Evolutionary conservation across 192 early-diverging fungal genomes (phyloP), one percentile per base, ranked within the genome.

Genomic region (Chytriomyces sp.): DNA sequence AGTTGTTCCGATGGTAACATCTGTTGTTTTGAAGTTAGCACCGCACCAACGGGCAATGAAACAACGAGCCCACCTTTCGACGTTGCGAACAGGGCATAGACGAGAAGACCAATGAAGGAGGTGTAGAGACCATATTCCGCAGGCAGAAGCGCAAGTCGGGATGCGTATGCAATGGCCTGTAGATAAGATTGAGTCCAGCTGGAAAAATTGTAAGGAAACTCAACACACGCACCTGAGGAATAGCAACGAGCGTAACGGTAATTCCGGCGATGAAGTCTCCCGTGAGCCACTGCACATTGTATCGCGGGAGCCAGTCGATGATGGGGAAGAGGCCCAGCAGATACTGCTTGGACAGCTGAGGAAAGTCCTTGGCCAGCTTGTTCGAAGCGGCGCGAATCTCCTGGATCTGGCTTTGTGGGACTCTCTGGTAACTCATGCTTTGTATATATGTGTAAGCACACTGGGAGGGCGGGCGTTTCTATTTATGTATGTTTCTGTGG

Each of bases 61-160:
- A 35, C 35, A 35, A 35, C 35, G 35, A 35, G 35, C 2, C 2
- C 85, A 69, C 86, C 89, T 77, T 93, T 92, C 43, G 89, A 88
- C 0, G 94, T 95, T 16, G 91, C 91, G 75, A 94, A 89, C 24
- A 92, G 75, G 57, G 85, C 83, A 78, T 95, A 95, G 28, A 92
- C 35, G 13, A 92, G 72, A 20, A 89, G 82, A 44, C 94, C 92
- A 47, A 91, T 79, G 77, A 94, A 91, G 50, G 87, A 85, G 67
- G 93, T 90, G 82, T 94, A 95, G 16, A 95, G 82, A 0, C 94
- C 94, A 72, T 89, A 92, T 73, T 92, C 77, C 49, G 90, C 85
- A 45, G 93, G 91, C 49, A 95, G 78, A 50, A 80, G 81, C 5
- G 94, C 93, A 0, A 95, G 83, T 81, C 91, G 93, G 16, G 76